Evolutionary conservation across 164 flowering plant species (phyloP).

Genomic region (Piper betle): DNA sequence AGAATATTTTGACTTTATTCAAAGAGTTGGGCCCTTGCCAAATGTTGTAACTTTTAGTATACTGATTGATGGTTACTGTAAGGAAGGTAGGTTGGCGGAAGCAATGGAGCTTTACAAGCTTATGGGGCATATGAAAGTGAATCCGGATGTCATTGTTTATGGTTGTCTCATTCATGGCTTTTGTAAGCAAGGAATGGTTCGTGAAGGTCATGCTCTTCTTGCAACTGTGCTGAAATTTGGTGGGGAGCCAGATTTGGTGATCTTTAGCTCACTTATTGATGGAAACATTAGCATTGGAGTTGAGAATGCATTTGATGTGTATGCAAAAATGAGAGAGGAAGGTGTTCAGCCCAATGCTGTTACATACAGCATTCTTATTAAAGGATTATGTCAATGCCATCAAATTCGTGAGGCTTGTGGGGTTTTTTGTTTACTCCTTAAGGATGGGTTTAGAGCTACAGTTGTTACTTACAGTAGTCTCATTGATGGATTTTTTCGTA

Average conservation of each 20-base stretch:
- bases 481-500: conserved; percentile 29
- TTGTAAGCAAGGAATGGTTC: conserved; percentile 24
- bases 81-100: conserved; percentile 21
- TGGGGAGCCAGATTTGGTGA: conserved; percentile 33
- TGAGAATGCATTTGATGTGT: conserved; percentile 21
- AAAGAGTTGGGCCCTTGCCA: conserved; percentile 29
- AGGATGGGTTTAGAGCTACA: conserved; percentile 29
- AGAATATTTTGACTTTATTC: conserved; percentile 17
- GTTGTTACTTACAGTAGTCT: conserved; percentile 28
- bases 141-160: conserved; percentile 36
- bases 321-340: conserved; percentile 23
- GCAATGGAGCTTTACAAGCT: conserved; percentile 28
- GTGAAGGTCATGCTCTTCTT: conserved; percentile 26
- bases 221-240: conserved; percentile 21
- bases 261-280: conserved; percentile 38
- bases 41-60: conserved; percentile 33
- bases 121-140: conserved; percentile 24
- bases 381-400: conserved; percentile 27
- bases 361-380: conserved; percentile 35
- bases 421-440: conserved; percentile 25
- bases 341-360: conserved; percentile 29
- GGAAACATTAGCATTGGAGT: conserved; percentile 29
- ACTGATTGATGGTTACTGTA: conserved; percentile 25
- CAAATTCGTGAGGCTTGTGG: conserved; percentile 30
- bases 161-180: conserved; percentile 33